Evolutionary conservation across 306 rosid species (phyloP).

Genomic region (Pterocarpus macrocarpus): DNA sequence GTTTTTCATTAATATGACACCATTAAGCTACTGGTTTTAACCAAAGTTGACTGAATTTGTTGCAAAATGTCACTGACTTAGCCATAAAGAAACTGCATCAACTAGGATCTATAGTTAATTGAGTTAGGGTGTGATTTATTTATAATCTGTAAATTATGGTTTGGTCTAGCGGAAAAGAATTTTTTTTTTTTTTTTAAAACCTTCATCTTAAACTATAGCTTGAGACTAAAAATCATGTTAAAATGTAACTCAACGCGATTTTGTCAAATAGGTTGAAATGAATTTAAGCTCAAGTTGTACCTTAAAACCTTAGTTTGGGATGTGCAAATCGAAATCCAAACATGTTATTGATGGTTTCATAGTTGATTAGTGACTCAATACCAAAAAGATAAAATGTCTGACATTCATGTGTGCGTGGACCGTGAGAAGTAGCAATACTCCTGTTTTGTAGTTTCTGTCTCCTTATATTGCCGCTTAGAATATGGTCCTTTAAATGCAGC

Average conservation of each 20-base stretch:
- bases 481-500: slow-evolving; percentile 60
- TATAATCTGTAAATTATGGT: no score
- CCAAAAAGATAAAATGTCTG: neutral
- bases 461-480: neutral
- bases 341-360: no score
- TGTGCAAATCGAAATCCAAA: no score
- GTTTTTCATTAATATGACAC: neutral
- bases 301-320: no score
- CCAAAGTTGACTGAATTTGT: neutral
- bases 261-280: no score
- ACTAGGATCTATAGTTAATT: neutral
- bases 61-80: slow-evolving; percentile 6
- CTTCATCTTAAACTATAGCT: no score
- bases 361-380: neutral
- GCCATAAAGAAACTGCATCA: neutral
- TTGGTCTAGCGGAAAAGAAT: no score
- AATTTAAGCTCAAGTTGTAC: no score
- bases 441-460: neutral
- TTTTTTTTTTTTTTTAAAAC: no score
- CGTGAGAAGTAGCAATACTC: neutral
- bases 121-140: neutral
- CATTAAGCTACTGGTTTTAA: neutral
- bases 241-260: no score
- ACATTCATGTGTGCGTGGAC: slow-evolving; percentile 1
- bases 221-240: no score